These are phyloP conservation scores for Calophaca sinica DNA, from an alignment of 306 rosid species.

Conservation along the genomic window DNA sequence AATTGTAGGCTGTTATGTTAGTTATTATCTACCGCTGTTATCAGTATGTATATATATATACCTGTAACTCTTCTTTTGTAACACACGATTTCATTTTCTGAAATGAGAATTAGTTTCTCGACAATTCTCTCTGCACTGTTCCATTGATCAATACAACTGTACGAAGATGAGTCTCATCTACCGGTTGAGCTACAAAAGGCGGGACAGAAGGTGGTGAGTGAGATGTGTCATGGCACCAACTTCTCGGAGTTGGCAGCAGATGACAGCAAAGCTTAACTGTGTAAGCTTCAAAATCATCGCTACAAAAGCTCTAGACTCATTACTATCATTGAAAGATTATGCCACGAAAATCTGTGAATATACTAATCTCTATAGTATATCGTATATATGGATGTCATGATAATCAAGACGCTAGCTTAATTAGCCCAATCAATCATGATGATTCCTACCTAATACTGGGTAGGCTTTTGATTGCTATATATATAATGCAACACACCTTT, in stretches of 20 bases:
- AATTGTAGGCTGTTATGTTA: too few species aligned
- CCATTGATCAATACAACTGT: too few species aligned
- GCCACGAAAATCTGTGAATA: conserved; percentile 13
- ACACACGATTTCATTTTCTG: too few species aligned
- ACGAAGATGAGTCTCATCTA: too few species aligned
- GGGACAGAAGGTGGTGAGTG: background rate
- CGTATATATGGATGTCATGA: conserved; percentile 35
- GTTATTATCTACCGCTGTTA: too few species aligned
- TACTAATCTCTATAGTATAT: background rate
- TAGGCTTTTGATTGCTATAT: conserved; percentile 37
- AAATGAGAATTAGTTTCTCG: too few species aligned
- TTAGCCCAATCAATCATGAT: conserved; percentile 41
- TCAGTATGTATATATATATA: too few species aligned
- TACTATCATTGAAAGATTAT: conserved; percentile 18
- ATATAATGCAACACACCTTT: background rate
- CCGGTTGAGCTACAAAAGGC: background rate
- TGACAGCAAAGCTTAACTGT: conserved; percentile 20
- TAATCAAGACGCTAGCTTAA: conserved; percentile 48
- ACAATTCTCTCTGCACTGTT: too few species aligned
- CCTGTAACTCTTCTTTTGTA: too few species aligned
- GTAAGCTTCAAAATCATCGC: conserved; percentile 22
- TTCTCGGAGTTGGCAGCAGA: conserved; percentile 40
- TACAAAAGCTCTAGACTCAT: conserved; percentile 37
- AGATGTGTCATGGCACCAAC: conserved; percentile 29
- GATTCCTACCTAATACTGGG: conserved; percentile 48